Evolutionary conservation across 169 alveolate genomes (phyloP).

Genomic region (Plasmodium gaboni): DNA sequence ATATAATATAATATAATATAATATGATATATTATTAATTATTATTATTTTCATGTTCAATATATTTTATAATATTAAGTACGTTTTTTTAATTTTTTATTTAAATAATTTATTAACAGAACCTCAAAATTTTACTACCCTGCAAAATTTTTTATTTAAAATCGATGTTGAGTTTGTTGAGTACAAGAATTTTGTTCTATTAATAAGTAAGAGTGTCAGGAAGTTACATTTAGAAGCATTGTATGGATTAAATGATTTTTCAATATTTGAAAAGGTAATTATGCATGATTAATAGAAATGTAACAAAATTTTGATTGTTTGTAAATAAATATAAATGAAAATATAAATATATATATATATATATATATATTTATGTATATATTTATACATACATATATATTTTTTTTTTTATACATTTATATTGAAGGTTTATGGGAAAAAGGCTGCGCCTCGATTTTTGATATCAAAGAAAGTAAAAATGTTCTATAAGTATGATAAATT

Average conservation of each 20-base stretch:
- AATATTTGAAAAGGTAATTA: conserved; percentile 55
- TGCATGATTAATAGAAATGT: no score
- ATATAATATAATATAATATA: no score
- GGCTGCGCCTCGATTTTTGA: conserved; percentile 66
- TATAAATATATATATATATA: no score
- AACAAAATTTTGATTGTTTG: not conserved
- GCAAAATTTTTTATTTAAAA: conserved; percentile 65
- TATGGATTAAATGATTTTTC: conserved; percentile 74
- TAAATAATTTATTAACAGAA: conserved; percentile 12
- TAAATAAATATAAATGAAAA: not conserved
- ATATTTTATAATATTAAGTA: not conserved
- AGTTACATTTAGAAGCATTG: conserved; percentile 44
- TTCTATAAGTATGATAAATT: conserved; percentile 61
- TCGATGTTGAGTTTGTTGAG: conserved; percentile 64
- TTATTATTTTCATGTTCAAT: not conserved
- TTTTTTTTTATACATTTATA: not conserved
- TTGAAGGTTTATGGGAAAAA: conserved; percentile 68
- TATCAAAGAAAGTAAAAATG: conserved; percentile 43
- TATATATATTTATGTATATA: not conserved
- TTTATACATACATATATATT: not conserved
- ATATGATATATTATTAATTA: no score
- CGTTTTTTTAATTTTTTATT: not conserved
- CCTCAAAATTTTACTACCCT: conserved; percentile 53
- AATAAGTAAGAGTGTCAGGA: conserved; percentile 30
- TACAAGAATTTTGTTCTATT: conserved; percentile 57